Conservation (phyloP, 2,329 filamentous ascomycete species). For the Colletotrichum incanum region DNA sequence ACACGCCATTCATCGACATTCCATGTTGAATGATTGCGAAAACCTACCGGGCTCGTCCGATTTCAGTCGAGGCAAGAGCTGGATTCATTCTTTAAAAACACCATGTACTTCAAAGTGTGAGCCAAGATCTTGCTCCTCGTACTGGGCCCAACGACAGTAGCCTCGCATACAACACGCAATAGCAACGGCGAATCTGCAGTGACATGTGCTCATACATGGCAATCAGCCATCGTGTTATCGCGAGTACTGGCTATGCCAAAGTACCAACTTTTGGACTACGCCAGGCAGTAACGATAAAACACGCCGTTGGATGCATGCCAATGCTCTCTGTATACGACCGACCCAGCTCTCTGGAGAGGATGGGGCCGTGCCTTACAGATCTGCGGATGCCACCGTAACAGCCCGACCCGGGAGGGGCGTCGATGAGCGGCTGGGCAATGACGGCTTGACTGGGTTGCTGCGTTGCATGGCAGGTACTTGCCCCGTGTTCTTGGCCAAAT, state of each 20-base stretch:
- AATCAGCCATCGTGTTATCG: neutral
- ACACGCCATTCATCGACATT: neutral
- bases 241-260: neutral
- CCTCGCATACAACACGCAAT: neutral
- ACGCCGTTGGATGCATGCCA: neutral
- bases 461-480: slow-evolving; percentile 5
- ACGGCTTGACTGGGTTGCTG: slow-evolving; percentile 7
- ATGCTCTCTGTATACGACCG: neutral
- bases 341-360: slow-evolving; percentile 1
- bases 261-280: neutral
- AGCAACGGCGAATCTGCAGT: neutral
- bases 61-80: neutral
- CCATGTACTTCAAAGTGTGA: no score
- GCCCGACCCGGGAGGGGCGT: neutral
- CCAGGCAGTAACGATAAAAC: neutral
- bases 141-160: no score
- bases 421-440: slow-evolving; percentile 12
- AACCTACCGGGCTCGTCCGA: neutral
- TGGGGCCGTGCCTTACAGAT: slow-evolving; percentile 7
- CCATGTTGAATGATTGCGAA: neutral
- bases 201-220: neutral
- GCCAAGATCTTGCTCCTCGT: neutral
- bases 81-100: accelerated
- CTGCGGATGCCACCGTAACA: slow-evolving; percentile 17
- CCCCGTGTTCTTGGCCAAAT: slow-evolving; percentile 10